phyloP scores from a whole-genome alignment of 148 eudicot genomes.

The Vaccinium darrowii region DNA sequence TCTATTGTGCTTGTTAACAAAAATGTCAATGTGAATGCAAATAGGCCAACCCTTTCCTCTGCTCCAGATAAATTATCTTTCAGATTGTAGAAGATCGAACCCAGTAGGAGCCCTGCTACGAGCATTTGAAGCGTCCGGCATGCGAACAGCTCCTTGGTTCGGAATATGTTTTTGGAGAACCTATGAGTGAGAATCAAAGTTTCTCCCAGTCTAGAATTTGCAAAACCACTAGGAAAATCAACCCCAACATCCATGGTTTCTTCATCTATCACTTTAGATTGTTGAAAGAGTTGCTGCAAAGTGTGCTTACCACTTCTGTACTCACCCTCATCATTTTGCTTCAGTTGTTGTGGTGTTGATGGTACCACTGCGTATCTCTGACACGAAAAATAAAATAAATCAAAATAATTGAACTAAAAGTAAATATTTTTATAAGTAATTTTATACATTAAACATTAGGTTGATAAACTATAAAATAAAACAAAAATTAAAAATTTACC shows the following conservation, averaged over 20 bases:
- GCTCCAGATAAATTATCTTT: conserved; percentile 68
- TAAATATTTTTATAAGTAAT: too few species aligned
- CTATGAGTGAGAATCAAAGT: conserved; percentile 66
- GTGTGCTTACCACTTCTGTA: conserved; percentile 40
- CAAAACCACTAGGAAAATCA: conserved; percentile 28
- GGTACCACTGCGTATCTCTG: not conserved
- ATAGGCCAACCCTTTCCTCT: conserved; percentile 78
- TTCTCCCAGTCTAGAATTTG: conserved; percentile 64
- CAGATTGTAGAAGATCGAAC: conserved; percentile 80
- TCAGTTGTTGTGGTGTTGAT: conserved; percentile 18
- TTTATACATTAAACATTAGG: too few species aligned
- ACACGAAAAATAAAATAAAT: too few species aligned
- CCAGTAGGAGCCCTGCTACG: conserved; percentile 68
- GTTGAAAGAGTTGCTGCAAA: conserved; percentile 85
- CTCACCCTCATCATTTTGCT: conserved; percentile 14
- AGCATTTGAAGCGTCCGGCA: conserved; percentile 83
- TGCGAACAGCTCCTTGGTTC: conserved; percentile 83
- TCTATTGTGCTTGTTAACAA: conserved; percentile 77
- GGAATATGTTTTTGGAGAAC: conserved; percentile 68
- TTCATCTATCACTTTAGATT: conserved; percentile 76
- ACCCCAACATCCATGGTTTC: conserved; percentile 29
- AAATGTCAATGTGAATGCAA: conserved; percentile 88
- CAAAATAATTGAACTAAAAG: too few species aligned
- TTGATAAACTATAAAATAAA: too few species aligned
- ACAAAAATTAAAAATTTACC: too few species aligned